Evolutionary conservation across 179 eudicot species (phyloP), one percentile per base, ranked within the genome.

Genomic region (Heliamphora pulchella): DNA sequence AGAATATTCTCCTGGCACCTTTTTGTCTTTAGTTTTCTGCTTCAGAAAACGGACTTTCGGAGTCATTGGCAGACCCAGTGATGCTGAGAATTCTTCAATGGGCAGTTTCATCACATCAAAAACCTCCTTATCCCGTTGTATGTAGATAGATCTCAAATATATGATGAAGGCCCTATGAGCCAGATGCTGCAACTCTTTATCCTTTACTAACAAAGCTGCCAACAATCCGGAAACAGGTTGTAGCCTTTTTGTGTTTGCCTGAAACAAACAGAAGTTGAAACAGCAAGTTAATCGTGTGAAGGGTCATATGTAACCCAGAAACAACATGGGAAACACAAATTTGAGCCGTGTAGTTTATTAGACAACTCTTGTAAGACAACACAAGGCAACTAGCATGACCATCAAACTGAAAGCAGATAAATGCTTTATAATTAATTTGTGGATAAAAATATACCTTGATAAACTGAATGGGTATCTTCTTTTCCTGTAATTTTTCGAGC

Each of bases 91-190:
- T 77, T 89, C 98, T 53, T 91, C 94, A 63, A 91, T 75, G 6
- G 91, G 92, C 76, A 94, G 90, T 81, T 91, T 90, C 58, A 57
- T 86, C 76, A 94, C 90, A 81, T 94, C 91, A 82, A 94, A 93
- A 77, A 91, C 81, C 75, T 94, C 98, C 87, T 89, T 94, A 81
- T 93, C 98, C 68, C 84, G 78, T 69, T 93, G 89, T 83, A 89
- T 88, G 54, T 80, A 77, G 9, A 94, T 80, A 68, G 98, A 83
- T 85, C 81, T 94, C 78, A 94, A 80, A 84, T 94, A 94, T 63
- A 96, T 94, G 74, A 88, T 89, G 80, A 93, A 93, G 55, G 98
- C 92, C 81, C 93, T 93, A 79, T 84, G 90, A 80, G 94, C 98
- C 86, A 91, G 83, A 17, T 80, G 80, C 75, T 83, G 94, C 87